Evolutionary conservation across 2,329 filamentous ascomycete species (phyloP).

Genomic region (Gremmenia infestans): DNA sequence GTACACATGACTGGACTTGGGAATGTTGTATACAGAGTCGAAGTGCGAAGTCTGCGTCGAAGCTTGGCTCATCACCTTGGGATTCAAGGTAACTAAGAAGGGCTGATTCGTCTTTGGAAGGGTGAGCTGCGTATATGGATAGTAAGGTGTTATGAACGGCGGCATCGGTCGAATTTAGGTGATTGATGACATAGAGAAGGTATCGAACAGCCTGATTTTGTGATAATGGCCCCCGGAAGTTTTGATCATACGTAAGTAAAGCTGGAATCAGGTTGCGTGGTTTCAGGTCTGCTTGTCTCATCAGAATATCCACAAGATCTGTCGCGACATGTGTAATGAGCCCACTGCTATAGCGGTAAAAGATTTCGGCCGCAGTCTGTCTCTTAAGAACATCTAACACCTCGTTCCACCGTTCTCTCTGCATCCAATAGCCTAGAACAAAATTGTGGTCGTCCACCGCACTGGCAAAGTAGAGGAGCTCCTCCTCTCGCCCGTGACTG

Average conservation of each 20-base stretch:
- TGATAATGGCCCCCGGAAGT: slow-evolving; percentile 58
- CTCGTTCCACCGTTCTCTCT: slow-evolving; percentile 86
- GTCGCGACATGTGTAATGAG: slow-evolving; percentile 83
- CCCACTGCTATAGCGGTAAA: slow-evolving; percentile 96
- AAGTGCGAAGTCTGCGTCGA: slow-evolving; percentile 93
- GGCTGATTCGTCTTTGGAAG: slow-evolving; percentile 76
- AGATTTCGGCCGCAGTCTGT: slow-evolving; percentile 87
- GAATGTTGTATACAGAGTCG: slow-evolving; percentile 92
- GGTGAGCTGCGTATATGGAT: slow-evolving; percentile 87
- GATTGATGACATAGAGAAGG: slow-evolving; percentile 86
- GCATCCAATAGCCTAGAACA: slow-evolving; percentile 94
- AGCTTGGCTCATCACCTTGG: slow-evolving; percentile 80
- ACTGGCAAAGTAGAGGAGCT: slow-evolving; percentile 86
- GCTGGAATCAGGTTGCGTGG: slow-evolving; percentile 88
- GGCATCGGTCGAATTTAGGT: slow-evolving; percentile 72
- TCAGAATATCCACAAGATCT: slow-evolving; percentile 90
- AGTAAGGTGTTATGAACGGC: slow-evolving; percentile 96
- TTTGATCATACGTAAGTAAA: slow-evolving; percentile 87
- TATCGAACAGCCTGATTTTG: slow-evolving; percentile 93
- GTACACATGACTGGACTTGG: slow-evolving; percentile 88
- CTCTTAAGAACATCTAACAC: slow-evolving; percentile 85
- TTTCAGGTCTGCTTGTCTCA: slow-evolving; percentile 82
- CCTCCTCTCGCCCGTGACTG: slow-evolving; percentile 89
- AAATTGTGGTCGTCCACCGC: slow-evolving; percentile 90
- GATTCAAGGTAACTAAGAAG: slow-evolving; percentile 86